Base-by-base conservation (phyloP, 768 basidiomycete species). In the Strobilomyces echinocephalus region DNA sequence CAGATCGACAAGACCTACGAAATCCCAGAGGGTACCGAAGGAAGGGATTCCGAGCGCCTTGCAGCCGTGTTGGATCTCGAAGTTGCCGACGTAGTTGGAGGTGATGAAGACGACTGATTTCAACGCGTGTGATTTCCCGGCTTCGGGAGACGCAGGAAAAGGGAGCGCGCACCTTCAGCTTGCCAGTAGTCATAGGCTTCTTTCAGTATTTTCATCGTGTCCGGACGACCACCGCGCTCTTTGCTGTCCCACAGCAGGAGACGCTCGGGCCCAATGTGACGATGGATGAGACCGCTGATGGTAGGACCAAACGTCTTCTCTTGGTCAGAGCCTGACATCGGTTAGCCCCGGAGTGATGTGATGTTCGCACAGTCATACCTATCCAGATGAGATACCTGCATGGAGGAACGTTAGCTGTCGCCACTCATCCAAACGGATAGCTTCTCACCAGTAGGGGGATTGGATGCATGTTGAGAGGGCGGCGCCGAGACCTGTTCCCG, bases 281-380 rank as follows among this genome's bases (percentile, higher is more conserved):
- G 77, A 60, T 81, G 79, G 59, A 91, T 89, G 49, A 91, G 76
- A 30, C 81, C 81, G 57, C 79, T 81, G 56, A 91, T 87, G 18
- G 87, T 90, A 21, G 86, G 83, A 3, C 89, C 89, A 60, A 91
- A 91, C 2, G 88, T 89, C 72, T 85, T 88, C 68, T 87, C 87
- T 69, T 90, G 87, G 63, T 90, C 87, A 52, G 85, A 87, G 49
- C 86, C 86, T 82, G 60, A 50, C 36, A 62, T n/a, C 53, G 7
- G 52, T 46, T 8, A 63, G 55, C 36, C 35, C 40, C 56, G 30
- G 36, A 24, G 51, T 8, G 8, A 53, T 16, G n/a, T 38, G 46
- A 42, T 41, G 16, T 18, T 4, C 34, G 16, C 41, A 31, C 44
- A 8, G 24, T 59, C 74, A 59, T 66, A 79, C 80, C 81, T 60